Evolutionary conservation across 176 grass and related monocot species (phyloP), one percentile per base, ranked within the genome.

Genomic region (Thinopyrum elongatum): DNA sequence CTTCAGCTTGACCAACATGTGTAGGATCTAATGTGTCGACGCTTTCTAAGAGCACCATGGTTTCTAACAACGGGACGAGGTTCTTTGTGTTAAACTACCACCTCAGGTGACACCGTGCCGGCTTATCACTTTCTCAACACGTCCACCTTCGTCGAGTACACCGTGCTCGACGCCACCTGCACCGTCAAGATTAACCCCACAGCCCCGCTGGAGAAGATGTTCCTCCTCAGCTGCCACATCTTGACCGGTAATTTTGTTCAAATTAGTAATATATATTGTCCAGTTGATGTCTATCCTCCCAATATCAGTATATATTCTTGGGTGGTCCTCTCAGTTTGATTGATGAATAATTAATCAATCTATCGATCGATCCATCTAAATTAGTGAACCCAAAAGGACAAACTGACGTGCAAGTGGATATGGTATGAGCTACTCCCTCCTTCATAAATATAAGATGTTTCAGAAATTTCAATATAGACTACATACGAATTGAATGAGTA

Each of bases 121-220:
- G 74, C 94, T 3, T 95, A 92, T 79, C 96, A 95, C 58, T 95
- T 98, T 47, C 91, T 95, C 65, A 95, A 95, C 92, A 98, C 93
- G 2, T 95, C 92, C 3, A 95, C 96, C 70, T 98, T 98, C 74
- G 62, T 88, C 0, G 92, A 98, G 90, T 98, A 92, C 82, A 98
- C 92, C 19, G 90, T 95, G 49, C 68, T 95, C 1, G 96, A 98
- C 66, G 65, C 88, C 1, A 91, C 86, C 15, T 98, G 96, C 33
- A 71, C 88, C 5, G 94, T 94, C 30, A 95, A 83, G 88, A 70
- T 94, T 76, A 67, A 82, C 84, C 79, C 88, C 1, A 5, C 15
- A 0, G 92, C 93, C 22, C 86, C 92, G 10, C 86, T 92, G 38
- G 35, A 91, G 1, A 86, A 78, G 86, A 96, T 99, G 90, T 93